Conservation (phyloP, 495 filamentous ascomycete species). For the Penicillium flavigenum region DNA sequence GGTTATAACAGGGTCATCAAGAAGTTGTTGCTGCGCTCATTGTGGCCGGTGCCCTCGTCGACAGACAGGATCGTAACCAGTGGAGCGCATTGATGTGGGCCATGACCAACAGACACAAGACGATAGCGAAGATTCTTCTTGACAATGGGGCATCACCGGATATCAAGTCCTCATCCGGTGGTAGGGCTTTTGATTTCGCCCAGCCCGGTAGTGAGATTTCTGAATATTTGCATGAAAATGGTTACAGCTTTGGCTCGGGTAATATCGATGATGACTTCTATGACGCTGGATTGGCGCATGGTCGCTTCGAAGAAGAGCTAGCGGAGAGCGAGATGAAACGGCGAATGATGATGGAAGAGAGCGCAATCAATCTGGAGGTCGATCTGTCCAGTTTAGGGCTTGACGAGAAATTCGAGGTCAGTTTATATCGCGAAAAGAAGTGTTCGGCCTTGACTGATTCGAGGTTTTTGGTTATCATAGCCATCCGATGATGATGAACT, state of each 20-base stretch:
- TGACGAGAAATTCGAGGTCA: conserved; percentile 91
- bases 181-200: conserved; percentile 96
- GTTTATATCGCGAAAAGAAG: conserved; percentile 19
- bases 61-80: conserved; percentile 90
- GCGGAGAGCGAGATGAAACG: conserved; percentile 94
- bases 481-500: conserved; percentile 68
- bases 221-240: conserved; percentile 88
- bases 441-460: conserved; percentile 10
- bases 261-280: conserved; percentile 97
- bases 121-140: conserved; percentile 85
- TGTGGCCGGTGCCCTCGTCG: conserved; percentile 83
- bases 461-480: conserved; percentile 41
- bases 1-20: conserved; percentile 71
- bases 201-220: conserved; percentile 95
- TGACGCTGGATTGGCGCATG: conserved; percentile 86
- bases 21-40: conserved; percentile 82
- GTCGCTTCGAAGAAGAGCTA: conserved; percentile 94
- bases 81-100: conserved; percentile 99
- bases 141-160: conserved; percentile 95
- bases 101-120: conserved; percentile 97
- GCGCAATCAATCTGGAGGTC: conserved; percentile 94
- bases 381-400: conserved; percentile 94
- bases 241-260: conserved; percentile 81
- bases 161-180: conserved; percentile 87
- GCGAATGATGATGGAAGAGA: conserved; percentile 99